These are phyloP conservation scores for Fragilaria radians DNA, from an alignment of 108 stramenopile species.

Conservation along the genomic window DNA sequence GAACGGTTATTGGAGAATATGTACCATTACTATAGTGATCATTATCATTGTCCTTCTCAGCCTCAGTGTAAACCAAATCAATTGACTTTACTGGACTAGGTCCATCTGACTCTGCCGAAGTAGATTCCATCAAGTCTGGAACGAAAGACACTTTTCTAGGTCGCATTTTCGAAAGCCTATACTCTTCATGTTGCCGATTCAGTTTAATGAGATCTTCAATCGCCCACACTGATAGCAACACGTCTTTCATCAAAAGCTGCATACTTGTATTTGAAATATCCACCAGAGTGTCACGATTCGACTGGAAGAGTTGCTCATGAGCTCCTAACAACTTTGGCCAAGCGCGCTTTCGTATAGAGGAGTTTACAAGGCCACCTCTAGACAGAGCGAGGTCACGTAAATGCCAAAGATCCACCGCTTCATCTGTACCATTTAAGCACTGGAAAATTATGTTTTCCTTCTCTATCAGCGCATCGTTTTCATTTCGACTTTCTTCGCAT, in stretches of 20 bases:
- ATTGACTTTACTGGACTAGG: background rate
- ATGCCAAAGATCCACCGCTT: conserved; percentile 35
- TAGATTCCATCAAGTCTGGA: background rate
- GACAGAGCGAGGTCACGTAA: conserved; percentile 34
- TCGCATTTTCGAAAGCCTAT: background rate
- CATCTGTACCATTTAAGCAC: conserved; percentile 14
- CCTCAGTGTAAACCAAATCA: background rate
- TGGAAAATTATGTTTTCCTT: conserved; percentile 17
- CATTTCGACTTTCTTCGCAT: no score
- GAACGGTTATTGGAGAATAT: background rate
- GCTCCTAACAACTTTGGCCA: conserved; percentile 21
- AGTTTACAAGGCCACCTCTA: conserved; percentile 28
- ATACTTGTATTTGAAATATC: background rate
- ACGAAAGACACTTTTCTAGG: background rate
- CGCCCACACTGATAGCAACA: conserved; percentile 2
- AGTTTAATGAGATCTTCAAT: conserved; percentile 7
- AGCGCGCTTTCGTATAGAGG: conserved; percentile 15
- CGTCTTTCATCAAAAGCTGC: conserved; percentile 1
- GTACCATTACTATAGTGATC: conserved; percentile 1
- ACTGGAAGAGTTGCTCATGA: conserved; percentile 9
- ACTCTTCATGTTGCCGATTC: background rate
- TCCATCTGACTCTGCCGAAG: background rate
- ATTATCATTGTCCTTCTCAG: background rate
- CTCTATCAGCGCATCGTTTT: no score
- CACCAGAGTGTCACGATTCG: background rate